Evolutionary conservation across 2,329 filamentous ascomycete genomes (phyloP).

Genomic region (Nannizziopsis arthrosporioides): DNA sequence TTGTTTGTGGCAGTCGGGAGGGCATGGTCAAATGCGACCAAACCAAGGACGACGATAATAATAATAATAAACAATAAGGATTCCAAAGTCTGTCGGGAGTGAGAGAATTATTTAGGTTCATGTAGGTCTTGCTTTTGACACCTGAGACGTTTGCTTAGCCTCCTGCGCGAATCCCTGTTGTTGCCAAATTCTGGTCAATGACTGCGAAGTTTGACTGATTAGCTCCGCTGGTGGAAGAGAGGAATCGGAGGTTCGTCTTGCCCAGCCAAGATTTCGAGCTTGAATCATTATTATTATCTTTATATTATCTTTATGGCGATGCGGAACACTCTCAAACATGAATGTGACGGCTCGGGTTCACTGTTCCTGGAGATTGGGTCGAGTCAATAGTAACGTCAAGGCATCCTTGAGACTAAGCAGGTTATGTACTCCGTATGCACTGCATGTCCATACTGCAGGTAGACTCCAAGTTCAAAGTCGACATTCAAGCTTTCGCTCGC

Average conservation of each 20-base stretch:
- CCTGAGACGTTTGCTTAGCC: slow-evolving; percentile 4
- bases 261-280: too few relatives aligned
- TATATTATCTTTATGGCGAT: not conserved
- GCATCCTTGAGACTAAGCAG: too few relatives aligned
- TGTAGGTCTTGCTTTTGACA: not conserved
- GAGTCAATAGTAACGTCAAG: too few relatives aligned
- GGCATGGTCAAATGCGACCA: too few relatives aligned
- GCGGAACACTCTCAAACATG: slow-evolving; percentile 10
- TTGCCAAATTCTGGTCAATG: slow-evolving; percentile 6
- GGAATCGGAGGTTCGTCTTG: too few relatives aligned
- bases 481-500: too few relatives aligned
- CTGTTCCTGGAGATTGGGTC: not conserved
- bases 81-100: not conserved
- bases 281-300: not conserved
- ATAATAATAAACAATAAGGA: too few relatives aligned
- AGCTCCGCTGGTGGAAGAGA: not conserved
- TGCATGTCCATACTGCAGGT: too few relatives aligned
- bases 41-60: too few relatives aligned
- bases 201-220: slow-evolving; percentile 1
- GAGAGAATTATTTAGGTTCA: not conserved
- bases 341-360: slow-evolving; percentile 1
- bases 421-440: too few relatives aligned
- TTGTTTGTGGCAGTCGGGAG: too few relatives aligned
- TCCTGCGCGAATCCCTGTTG: slow-evolving; percentile 10
- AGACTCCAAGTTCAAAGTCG: too few relatives aligned